Evolutionary conservation across 2,329 filamentous ascomycete species (phyloP), one percentile per base, ranked within the genome.

Genomic region (Cytospora mali): DNA sequence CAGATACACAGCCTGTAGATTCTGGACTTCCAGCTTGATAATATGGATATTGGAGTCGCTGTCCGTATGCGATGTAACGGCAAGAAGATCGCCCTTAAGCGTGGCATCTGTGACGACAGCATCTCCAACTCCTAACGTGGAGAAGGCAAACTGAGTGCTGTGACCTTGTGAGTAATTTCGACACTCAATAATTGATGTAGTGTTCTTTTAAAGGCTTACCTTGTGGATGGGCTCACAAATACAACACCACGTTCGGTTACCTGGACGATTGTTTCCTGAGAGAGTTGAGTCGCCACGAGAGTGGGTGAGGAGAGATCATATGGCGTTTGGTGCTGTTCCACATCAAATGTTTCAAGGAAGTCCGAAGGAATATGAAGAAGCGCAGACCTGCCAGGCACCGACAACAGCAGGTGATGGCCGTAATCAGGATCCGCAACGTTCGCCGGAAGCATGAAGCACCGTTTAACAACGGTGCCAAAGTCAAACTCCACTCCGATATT

Each of bases 401-500:
- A 80, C 5, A 85, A 64, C 1, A 87, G 70, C 14, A 82, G 71
- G 21, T 76, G 72, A 61, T 76, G 76, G 1, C 74, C 72, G n/a
- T 69, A 64, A 6, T 71, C 69, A n/a, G 51, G 35, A 10, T 46
- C 51, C 2, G 65, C 65, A 9, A 66, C 52, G 14, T 69, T 66
- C 28, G 69, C 68, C 1, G 72, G 73, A 33, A 88, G 78, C 14
- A 81, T 75, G 84, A 86, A 88, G 18, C 79, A 81, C 54, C 80
- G 76, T 56, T 78, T 81, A 33, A 85, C 78, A 2, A 79, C 76
- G 7, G 76, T 75, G 9, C 75, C 76, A 50, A 79, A 81, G 25
- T 84, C 81, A 13, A 87, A 76, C 25, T 86, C 82, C 6, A 86
- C 69, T 1, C 84, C 86, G 67, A 91, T 85, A 61, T 83, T 85